phyloP scores from a whole-genome alignment of 768 basidiomycete genomes.

The Austroboletus eburneus region DNA sequence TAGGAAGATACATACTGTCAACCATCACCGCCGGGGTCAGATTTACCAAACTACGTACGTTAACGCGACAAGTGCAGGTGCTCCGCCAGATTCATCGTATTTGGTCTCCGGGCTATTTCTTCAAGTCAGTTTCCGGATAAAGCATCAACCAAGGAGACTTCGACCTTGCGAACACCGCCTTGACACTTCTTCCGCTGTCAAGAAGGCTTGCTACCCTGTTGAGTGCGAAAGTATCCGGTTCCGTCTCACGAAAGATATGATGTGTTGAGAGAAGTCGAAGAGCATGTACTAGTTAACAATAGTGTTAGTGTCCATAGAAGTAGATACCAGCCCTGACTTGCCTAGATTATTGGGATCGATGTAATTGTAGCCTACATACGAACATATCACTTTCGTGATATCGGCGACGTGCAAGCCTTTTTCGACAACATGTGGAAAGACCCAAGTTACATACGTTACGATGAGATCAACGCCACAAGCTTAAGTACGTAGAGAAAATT shows the following conservation, averaged over 20 bases:
- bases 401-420: slow-evolving; percentile 21
- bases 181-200: slow-evolving; percentile 59
- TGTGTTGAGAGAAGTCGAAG: slow-evolving; percentile 76
- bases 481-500: not conserved
- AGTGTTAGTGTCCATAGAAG: not conserved
- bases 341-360: slow-evolving; percentile 19
- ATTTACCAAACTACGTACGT: slow-evolving; percentile 31
- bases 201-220: slow-evolving; percentile 68
- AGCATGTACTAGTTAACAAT: slow-evolving; percentile 49
- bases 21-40: not conserved
- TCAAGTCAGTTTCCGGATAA: not conserved
- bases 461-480: not conserved
- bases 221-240: slow-evolving; percentile 67
- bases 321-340: not conserved
- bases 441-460: not conserved
- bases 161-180: slow-evolving; percentile 47
- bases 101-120: slow-evolving; percentile 57
- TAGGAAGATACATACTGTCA: slow-evolving; percentile 6
- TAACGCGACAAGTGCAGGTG: slow-evolving; percentile 66
- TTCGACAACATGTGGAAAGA: not conserved
- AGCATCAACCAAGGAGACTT: slow-evolving; percentile 4
- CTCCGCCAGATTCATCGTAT: slow-evolving; percentile 61
- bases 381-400: slow-evolving; percentile 20
- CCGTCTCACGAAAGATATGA: slow-evolving; percentile 66
- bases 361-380: slow-evolving; percentile 15